A percentile compares a stretch with the other conserved stretches of the same genome.
phyloP scores from a whole-genome alignment of 2,329 filamentous ascomycete species.

The Stemphylium vesicarium region DNA sequence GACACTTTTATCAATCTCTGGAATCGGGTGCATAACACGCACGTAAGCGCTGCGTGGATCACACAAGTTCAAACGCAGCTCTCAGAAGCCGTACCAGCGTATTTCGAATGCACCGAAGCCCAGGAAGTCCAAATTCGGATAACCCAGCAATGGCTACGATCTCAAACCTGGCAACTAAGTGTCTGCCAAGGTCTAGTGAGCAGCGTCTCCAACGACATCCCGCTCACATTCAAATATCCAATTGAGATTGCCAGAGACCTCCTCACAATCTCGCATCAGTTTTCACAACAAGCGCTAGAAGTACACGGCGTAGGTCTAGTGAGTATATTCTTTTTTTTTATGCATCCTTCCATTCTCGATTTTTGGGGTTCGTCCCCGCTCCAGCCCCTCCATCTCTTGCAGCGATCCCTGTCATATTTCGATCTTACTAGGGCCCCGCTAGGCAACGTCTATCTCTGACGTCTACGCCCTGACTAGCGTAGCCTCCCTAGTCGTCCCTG shows the following conservation, averaged over 20 bases:
- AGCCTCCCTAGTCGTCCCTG: slow-evolving; percentile 21
- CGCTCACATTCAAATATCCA: slow-evolving; percentile 68
- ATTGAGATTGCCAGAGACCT: slow-evolving; percentile 67
- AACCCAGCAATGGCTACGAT: slow-evolving; percentile 73
- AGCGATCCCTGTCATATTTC: slow-evolving; percentile 30
- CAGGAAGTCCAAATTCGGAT: slow-evolving; percentile 73
- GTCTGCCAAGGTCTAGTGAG: slow-evolving; percentile 70
- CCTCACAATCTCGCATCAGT: slow-evolving; percentile 69
- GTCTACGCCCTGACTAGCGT: slow-evolving; percentile 27
- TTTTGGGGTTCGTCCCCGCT: slow-evolving; percentile 18
- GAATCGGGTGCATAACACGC: slow-evolving; percentile 61
- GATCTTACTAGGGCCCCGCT: slow-evolving; percentile 29
- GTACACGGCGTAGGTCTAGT: slow-evolving; percentile 76
- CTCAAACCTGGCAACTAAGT: slow-evolving; percentile 75
- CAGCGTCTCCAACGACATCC: slow-evolving; percentile 62
- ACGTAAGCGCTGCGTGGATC: slow-evolving; percentile 56
- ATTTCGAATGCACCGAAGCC: slow-evolving; percentile 65
- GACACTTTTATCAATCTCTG: slow-evolving; percentile 68
- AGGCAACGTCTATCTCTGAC: slow-evolving; percentile 40
- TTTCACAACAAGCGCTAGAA: slow-evolving; percentile 75
- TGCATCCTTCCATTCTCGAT: slow-evolving; percentile 17
- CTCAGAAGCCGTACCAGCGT: slow-evolving; percentile 60
- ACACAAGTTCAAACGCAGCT: slow-evolving; percentile 59
- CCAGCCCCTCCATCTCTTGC: slow-evolving; percentile 25
- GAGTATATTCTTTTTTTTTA: slow-evolving; percentile 45